phyloP scores from a whole-genome alignment of 768 basidiomycete species.

The Lyophyllum decastes region DNA sequence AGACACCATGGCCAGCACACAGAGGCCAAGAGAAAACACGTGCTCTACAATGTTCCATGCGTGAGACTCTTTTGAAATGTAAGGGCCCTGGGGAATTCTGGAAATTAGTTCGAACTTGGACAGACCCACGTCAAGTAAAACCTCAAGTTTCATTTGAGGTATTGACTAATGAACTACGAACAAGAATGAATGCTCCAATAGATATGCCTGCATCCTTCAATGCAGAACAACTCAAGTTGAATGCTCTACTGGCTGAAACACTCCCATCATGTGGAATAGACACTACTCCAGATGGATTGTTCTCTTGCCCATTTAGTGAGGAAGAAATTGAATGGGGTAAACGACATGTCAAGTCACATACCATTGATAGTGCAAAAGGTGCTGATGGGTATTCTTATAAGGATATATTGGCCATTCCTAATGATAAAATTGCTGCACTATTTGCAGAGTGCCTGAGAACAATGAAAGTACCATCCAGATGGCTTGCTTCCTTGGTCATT shows the following conservation, averaged over 20 bases:
- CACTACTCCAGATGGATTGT: neutral
- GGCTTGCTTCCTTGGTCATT: conserved; percentile 1
- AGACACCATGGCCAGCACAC: neutral
- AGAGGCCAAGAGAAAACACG: neutral
- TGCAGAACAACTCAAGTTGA: too few relatives aligned
- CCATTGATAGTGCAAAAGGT: neutral
- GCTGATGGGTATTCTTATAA: neutral
- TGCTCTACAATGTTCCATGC: neutral
- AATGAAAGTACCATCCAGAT: neutral
- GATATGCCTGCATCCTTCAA: too few relatives aligned
- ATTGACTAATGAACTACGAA: neutral
- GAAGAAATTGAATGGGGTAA: neutral
- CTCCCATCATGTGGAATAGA: neutral
- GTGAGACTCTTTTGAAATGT: neutral
- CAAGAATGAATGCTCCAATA: neutral
- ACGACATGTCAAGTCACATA: neutral
- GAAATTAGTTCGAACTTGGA: neutral
- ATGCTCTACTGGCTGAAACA: neutral
- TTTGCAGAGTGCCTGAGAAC: neutral
- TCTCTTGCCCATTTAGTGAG: too few relatives aligned
- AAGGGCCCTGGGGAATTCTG: neutral
- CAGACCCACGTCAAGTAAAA: neutral
- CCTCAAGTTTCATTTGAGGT: neutral
- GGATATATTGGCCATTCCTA: neutral
- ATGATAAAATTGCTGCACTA: neutral